These are phyloP conservation scores for Ogataea allantospora DNA, from an alignment of 805 yeast species.

Conservation along the genomic window DNA sequence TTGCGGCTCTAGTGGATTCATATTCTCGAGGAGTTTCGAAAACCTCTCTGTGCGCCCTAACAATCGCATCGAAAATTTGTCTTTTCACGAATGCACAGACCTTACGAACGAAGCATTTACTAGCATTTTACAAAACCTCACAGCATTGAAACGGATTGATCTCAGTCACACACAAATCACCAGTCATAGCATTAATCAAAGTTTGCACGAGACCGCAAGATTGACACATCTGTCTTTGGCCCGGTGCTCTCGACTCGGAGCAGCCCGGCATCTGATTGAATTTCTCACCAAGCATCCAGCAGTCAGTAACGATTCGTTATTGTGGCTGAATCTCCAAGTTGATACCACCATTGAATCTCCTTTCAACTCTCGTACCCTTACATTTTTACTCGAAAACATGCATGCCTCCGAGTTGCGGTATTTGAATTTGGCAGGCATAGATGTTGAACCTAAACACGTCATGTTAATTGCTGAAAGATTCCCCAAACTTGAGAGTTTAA, in stretches of 20 bases:
- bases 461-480: slow-evolving; percentile 40
- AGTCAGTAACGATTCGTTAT: slow-evolving; percentile 37
- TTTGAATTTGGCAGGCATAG: slow-evolving; percentile 52
- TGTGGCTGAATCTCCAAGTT: slow-evolving; percentile 54
- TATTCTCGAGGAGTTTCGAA: slow-evolving; percentile 59
- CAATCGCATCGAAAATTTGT: slow-evolving; percentile 44
- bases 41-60: slow-evolving; percentile 34
- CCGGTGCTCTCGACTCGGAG: slow-evolving; percentile 58
- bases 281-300: slow-evolving; percentile 75
- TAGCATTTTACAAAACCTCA: slow-evolving; percentile 55
- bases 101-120: slow-evolving; percentile 56
- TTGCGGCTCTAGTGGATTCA: slow-evolving; percentile 77
- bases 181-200: slow-evolving; percentile 51
- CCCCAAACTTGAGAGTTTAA: slow-evolving; percentile 41
- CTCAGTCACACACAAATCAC: slow-evolving; percentile 78
- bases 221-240: slow-evolving; percentile 74
- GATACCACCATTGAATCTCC: slow-evolving; percentile 54
- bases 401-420: slow-evolving; percentile 45
- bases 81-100: slow-evolving; percentile 88
- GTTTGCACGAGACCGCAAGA: slow-evolving; percentile 53
- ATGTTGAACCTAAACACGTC: slow-evolving; percentile 41
- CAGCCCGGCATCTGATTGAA: slow-evolving; percentile 68
- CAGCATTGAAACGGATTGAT: slow-evolving; percentile 64
- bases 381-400: slow-evolving; percentile 42
- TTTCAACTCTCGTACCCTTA: slow-evolving; percentile 43